Conservation (phyloP, 2,329 filamentous ascomycete species). For the Incumbomyces lentus region DNA sequence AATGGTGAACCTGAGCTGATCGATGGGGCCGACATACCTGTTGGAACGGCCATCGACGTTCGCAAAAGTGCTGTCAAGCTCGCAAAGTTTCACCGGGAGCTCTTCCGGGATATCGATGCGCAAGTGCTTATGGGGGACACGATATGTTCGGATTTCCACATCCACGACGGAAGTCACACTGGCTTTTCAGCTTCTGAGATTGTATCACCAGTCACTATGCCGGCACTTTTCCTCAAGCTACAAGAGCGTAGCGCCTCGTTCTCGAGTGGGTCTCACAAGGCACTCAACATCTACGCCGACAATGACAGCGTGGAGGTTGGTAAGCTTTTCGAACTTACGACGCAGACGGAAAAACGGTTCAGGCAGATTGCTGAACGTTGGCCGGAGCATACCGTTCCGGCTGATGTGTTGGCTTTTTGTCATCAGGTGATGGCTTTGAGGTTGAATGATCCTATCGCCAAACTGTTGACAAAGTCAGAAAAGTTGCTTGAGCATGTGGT, state of each 20-base stretch:
- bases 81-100: conserved; percentile 47
- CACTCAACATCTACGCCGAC: conserved; percentile 86
- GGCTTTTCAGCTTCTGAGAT: conserved; percentile 22
- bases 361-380: conserved; percentile 52
- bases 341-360: conserved; percentile 62
- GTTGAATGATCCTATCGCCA: conserved; percentile 74
- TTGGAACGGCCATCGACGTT: conserved; percentile 29
- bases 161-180: conserved; percentile 20
- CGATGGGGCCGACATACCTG: conserved; percentile 19
- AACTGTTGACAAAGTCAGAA: conserved; percentile 75
- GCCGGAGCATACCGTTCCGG: conserved; percentile 67
- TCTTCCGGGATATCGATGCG: conserved; percentile 28
- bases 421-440: conserved; percentile 64
- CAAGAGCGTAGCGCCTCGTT: conserved; percentile 49
- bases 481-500: conserved; percentile 76
- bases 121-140: conserved; percentile 25
- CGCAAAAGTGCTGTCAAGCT: conserved; percentile 52
- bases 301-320: conserved; percentile 66
- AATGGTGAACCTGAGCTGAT: conserved; percentile 19
- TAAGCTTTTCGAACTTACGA: conserved; percentile 59
- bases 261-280: conserved; percentile 28
- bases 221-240: conserved; percentile 55
- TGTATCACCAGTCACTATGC: conserved; percentile 40
- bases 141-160: conserved; percentile 14
- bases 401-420: conserved; percentile 66